Evolutionary conservation across 495 filamentous ascomycete genomes (phyloP).

Genomic region (Opeltia flavorubescens): DNA sequence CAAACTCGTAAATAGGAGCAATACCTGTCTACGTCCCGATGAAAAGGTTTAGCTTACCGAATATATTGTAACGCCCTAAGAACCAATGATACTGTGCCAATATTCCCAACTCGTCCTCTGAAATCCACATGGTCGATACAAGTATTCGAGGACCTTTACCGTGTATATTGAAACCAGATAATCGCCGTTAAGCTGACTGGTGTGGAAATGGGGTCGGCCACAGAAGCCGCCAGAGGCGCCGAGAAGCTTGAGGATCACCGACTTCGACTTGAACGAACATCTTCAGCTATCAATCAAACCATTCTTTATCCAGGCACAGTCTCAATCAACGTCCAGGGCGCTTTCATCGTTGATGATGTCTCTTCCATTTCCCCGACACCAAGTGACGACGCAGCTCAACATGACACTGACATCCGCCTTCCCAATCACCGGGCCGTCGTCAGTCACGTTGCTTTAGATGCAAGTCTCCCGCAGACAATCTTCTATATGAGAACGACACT

Average conservation of each 20-base stretch:
- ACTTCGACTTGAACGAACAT: conserved; percentile 17
- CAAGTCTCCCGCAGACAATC: conserved; percentile 29
- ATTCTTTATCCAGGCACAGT: conserved; percentile 75
- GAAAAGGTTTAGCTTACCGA: no score
- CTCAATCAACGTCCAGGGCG: conserved; percentile 87
- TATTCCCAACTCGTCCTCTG: no score
- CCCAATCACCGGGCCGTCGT: conserved; percentile 87
- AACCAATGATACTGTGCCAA: no score
- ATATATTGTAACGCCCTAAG: no score
- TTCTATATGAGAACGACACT: conserved; percentile 24
- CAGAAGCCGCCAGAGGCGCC: neutral
- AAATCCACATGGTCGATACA: no score
- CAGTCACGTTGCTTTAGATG: conserved; percentile 93
- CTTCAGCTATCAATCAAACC: conserved; percentile 51
- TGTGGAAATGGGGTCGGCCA: neutral
- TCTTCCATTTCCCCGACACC: conserved; percentile 31
- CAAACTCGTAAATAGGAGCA: no score
- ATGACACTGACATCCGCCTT: conserved; percentile 86
- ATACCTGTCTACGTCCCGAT: no score
- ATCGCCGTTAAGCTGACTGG: no score
- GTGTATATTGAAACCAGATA: no score
- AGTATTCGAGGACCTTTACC: no score
- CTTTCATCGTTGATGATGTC: conserved; percentile 86
- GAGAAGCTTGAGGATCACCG: neutral
- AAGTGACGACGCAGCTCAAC: conserved; percentile 45